Conservation (phyloP, 768 basidiomycete genomes). For the Glaciozyma antarctica region DNA sequence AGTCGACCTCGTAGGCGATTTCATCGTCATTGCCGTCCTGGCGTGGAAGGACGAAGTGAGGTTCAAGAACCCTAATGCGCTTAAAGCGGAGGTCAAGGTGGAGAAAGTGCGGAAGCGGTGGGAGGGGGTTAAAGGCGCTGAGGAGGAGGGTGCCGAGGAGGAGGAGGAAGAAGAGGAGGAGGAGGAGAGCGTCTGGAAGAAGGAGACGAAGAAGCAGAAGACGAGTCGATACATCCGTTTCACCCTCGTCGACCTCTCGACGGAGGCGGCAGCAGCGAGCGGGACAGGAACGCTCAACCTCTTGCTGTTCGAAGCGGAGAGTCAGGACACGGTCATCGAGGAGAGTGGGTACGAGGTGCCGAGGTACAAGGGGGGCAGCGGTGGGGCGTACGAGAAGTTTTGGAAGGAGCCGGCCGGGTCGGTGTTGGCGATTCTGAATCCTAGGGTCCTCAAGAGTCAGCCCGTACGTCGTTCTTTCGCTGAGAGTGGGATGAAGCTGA, state of each 20-base stretch:
- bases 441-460: conserved; percentile 58
- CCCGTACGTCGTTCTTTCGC: not conserved
- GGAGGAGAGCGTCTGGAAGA: conserved; percentile 10
- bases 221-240: conserved; percentile 73
- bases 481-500: conserved; percentile 41
- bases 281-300: conserved; percentile 79
- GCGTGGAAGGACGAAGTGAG: conserved; percentile 77
- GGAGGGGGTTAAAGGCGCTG: conserved; percentile 41
- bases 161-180: conserved; percentile 1
- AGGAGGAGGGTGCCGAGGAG: conserved; percentile 35
- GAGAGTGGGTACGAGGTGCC: conserved; percentile 49
- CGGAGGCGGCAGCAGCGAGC: conserved; percentile 52
- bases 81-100: not conserved
- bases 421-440: conserved; percentile 81
- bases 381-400: conserved; percentile 81
- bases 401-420: conserved; percentile 79
- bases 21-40: conserved; percentile 91
- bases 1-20: conserved; percentile 82
- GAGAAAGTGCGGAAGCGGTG: conserved; percentile 12
- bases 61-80: conserved; percentile 23
- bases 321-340: conserved; percentile 44
- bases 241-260: conserved; percentile 67
- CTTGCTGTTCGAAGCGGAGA: conserved; percentile 79
- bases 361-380: conserved; percentile 76
- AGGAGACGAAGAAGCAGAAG: conserved; percentile 38